These are phyloP conservation scores for Saccharum officinarum DNA, from an alignment of 176 grass and related monocot species.

Conservation along the genomic window DNA sequence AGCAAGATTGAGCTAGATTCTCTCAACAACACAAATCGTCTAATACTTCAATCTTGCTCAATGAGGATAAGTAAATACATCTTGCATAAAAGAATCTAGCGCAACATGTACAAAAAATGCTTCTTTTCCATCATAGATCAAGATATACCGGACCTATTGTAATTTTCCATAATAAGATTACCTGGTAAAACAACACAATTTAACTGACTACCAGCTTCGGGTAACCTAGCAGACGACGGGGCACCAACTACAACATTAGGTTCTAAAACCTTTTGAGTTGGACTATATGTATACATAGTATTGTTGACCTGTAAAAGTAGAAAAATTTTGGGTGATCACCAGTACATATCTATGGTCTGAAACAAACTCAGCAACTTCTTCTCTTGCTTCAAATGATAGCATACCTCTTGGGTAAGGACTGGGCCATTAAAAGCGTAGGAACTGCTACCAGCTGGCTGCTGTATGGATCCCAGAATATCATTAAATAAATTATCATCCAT, in stretches of 20 bases:
- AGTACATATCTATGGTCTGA: constrained; percentile 34
- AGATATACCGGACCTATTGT: constrained; percentile 17
- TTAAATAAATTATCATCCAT: constrained; percentile 65
- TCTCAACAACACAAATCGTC: constrained; percentile 25
- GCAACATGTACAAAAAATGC: constrained; percentile 1
- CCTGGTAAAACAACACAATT: constrained; percentile 68
- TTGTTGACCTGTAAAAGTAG: constrained; percentile 79
- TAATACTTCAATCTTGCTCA: constrained; percentile 39
- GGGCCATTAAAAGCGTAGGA: constrained; percentile 37
- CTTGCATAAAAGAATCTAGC: constrained; percentile 18
- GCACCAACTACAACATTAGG: constrained; percentile 60
- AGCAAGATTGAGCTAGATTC: constrained; percentile 36
- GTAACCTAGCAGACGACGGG: constrained; percentile 57
- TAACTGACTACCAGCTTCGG: constrained; percentile 63
- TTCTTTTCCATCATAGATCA: constrained; percentile 22
- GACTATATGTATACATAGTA: constrained; percentile 51
- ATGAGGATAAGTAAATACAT: constrained; percentile 44
- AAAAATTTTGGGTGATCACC: constrained; percentile 42
- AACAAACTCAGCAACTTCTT: constrained; percentile 15
- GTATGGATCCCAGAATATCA: constrained; percentile 45
- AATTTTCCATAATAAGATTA: constrained; percentile 50
- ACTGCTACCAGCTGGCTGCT: constrained; percentile 38
- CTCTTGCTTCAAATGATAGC: constrained; percentile 24
- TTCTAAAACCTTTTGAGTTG: constrained; percentile 58
- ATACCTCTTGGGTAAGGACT: constrained; percentile 57